A percentile compares a stretch with the other conserved stretches of the same genome.
These are phyloP conservation scores for Lenwebbia sp. DNA, from an alignment of 345 rosid species.

Conservation along the genomic window DNA sequence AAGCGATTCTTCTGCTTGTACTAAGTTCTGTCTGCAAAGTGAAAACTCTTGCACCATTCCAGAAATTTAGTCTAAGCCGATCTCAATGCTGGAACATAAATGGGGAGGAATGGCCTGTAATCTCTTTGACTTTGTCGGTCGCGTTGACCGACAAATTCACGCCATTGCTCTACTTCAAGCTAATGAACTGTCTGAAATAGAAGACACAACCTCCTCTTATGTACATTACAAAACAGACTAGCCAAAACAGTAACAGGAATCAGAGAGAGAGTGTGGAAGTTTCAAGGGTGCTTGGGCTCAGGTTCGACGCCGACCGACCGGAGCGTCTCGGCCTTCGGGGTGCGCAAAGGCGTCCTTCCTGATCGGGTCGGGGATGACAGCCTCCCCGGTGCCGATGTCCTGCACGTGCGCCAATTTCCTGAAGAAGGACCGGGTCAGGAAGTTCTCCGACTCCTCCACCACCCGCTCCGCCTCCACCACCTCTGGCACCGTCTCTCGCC, in stretches of 20 bases:
- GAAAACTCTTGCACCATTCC: neutral
- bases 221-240: neutral
- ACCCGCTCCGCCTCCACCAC: slow-evolving; percentile 58
- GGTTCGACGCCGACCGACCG: slow-evolving; percentile 54
- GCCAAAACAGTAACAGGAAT: no score
- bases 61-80: neutral
- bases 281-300: neutral
- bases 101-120: neutral
- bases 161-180: neutral
- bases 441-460: slow-evolving; percentile 37
- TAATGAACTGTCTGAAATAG: neutral
- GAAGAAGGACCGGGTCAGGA: slow-evolving; percentile 40
- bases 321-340: slow-evolving; percentile 33
- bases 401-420: slow-evolving; percentile 64
- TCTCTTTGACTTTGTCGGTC: neutral
- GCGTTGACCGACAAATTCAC: neutral
- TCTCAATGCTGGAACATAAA: neutral
- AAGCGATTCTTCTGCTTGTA: neutral
- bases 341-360: slow-evolving; percentile 14
- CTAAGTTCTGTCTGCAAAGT: neutral
- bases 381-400: neutral
- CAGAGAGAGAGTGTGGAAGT: neutral
- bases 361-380: neutral
- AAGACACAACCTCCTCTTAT: neutral
- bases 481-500: slow-evolving; percentile 61